Evolutionary conservation across 2,329 filamentous ascomycete species (phyloP), one percentile per base, ranked within the genome.

Genomic region (Calonectria pteridis): DNA sequence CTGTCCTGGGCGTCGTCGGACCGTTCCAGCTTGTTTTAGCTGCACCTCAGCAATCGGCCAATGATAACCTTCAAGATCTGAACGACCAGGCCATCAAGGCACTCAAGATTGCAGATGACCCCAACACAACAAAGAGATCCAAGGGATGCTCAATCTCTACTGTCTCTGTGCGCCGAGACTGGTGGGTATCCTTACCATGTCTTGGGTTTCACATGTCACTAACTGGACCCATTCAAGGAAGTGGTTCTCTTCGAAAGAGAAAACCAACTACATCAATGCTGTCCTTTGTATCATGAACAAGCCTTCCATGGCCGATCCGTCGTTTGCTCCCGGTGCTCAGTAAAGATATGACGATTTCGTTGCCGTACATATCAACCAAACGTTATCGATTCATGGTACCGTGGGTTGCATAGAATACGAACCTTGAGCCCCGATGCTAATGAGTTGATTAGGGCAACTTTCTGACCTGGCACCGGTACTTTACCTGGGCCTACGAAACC

Each of bases 341-440:
- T 84, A 81, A 9, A 73, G 87, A 77, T 88, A 85, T 75, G 88
- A 89, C 76, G 88, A 89, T 73, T 89, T 88, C 66, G 81, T 87
- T 13, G 87, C 84, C 18, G 82, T 84, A 0, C 88, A 89, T 74
- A 87, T 89, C 76, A 85, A 86, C 58, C 83, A 87, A 74, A 87
- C 87, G 4, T 69, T 83, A 13, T 69, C 63, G 1, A 86, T 89
- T 33, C 87, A 89, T 77, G 79, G 75, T 72, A 84, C 74, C 84
- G 67, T 64, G 51, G 10, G 43, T 46, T 13, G 5, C n/a, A 13
- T n/a, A 20, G 10, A 20, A n/a, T 43, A 9, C 18, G n/a, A 43
- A 6, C 18, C 20, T 6, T 43, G 2, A 18, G 16, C 18, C 16
- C 5, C 18, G 14, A 18, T 6, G n/a, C 20, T 46, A 23, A 46